These are phyloP conservation scores for Xerocomus nothofagi DNA, from an alignment of 1,284 basidiomycete species.

Conservation along the genomic window DNA sequence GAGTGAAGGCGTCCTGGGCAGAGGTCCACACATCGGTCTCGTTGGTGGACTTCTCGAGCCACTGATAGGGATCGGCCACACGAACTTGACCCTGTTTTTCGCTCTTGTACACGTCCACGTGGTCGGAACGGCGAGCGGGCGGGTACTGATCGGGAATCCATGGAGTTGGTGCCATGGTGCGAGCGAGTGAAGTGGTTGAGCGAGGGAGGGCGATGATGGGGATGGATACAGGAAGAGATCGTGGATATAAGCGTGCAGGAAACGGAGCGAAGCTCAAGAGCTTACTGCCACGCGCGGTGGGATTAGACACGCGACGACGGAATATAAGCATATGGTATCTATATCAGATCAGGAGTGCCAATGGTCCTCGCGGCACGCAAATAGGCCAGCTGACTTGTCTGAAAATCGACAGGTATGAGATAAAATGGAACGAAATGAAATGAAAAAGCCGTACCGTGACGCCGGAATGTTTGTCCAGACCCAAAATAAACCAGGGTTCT, in stretches of 20 bases:
- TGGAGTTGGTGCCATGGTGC: slow-evolving; percentile 32
- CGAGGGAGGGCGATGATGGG: slow-evolving; percentile 24
- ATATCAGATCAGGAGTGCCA: slow-evolving; percentile 35
- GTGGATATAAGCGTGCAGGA: slow-evolving; percentile 11
- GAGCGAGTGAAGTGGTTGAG: slow-evolving; percentile 6
- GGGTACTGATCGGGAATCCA: slow-evolving; percentile 60
- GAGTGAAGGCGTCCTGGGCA: slow-evolving; percentile 62
- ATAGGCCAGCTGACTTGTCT: slow-evolving; percentile 10
- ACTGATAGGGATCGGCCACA: slow-evolving; percentile 72
- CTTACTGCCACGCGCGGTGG: slow-evolving; percentile 22
- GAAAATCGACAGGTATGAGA: slow-evolving; percentile 20
- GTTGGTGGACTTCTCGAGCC: slow-evolving; percentile 61
- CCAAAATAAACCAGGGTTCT: background rate
- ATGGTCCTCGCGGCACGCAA: slow-evolving; percentile 26
- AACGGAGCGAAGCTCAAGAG: slow-evolving; percentile 20
- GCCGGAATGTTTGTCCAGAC: slow-evolving; percentile 3
- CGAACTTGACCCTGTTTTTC: slow-evolving; percentile 56
- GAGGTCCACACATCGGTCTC: slow-evolving; percentile 68
- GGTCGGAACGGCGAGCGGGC: slow-evolving; percentile 57
- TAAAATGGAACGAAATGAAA: slow-evolving; percentile 6
- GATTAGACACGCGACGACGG: slow-evolving; percentile 17
- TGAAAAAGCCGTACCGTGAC: background rate
- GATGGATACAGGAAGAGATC: slow-evolving; percentile 11
- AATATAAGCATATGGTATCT: slow-evolving; percentile 8
- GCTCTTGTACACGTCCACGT: slow-evolving; percentile 70